Conservation (phyloP, 176 grass and related monocot species). For the Avena atlantica region DNA sequence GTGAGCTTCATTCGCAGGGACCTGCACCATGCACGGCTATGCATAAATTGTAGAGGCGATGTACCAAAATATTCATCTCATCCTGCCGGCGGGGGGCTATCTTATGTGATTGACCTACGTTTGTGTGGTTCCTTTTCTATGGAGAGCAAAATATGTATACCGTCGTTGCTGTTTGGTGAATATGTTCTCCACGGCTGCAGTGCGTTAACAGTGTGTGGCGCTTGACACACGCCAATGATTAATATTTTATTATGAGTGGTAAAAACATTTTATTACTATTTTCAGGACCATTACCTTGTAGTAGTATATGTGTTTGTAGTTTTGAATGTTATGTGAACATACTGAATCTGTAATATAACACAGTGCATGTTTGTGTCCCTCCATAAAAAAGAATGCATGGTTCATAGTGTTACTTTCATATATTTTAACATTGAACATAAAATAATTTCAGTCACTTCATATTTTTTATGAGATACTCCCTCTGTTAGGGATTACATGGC, state of each 20-base stretch:
- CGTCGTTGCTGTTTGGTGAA: background rate
- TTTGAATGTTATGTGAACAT: background rate
- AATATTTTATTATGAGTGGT: background rate
- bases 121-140: background rate
- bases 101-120: background rate
- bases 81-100: background rate
- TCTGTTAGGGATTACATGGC: no score
- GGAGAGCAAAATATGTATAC: conserved; percentile 12
- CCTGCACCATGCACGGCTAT: conserved; percentile 10
- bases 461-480: no score
- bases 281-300: background rate
- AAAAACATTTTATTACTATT: background rate
- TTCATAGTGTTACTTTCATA: background rate
- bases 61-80: conserved; percentile 19
- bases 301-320: background rate
- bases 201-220: background rate
- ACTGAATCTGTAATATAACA: background rate
- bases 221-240: background rate
- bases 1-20: conserved; percentile 3
- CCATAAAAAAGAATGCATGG: background rate
- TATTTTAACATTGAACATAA: no score
- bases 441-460: no score
- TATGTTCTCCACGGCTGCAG: background rate
- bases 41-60: background rate
- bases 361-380: background rate